A percentile compares a stretch with the other conserved stretches of the same genome.
Conservation (phyloP, 768 basidiomycete species). For the Neoboletus brunneissimus region DNA sequence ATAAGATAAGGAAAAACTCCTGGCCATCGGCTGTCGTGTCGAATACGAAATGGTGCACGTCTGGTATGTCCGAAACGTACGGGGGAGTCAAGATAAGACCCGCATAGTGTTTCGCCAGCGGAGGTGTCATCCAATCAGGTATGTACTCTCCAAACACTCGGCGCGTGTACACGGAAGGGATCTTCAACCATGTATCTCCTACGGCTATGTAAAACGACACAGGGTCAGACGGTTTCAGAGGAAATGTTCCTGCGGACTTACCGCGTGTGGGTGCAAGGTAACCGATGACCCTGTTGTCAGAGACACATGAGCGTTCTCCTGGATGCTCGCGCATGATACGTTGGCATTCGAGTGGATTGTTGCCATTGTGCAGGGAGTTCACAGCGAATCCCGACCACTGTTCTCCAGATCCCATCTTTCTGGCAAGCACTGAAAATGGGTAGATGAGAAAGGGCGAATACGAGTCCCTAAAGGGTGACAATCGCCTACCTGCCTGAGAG, state of each 20-base stretch:
- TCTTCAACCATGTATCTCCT: conserved; percentile 37
- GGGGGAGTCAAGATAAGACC: conserved; percentile 44
- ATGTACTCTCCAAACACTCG: conserved; percentile 26
- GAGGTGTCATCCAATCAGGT: conserved; percentile 25
- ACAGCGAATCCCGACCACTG: conserved; percentile 23
- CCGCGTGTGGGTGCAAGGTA: conserved; percentile 40
- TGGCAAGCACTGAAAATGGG: conserved; percentile 20
- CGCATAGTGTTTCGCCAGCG: conserved; percentile 23
- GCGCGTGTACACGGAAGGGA: conserved; percentile 34
- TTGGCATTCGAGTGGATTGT: conserved; percentile 26
- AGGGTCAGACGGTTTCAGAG: conserved; percentile 15
- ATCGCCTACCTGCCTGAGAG: conserved; percentile 32
- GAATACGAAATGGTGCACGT: conserved; percentile 38
- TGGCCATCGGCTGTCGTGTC: conserved; percentile 11
- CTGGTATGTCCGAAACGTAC: conserved; percentile 42
- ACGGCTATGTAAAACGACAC: conserved; percentile 23
- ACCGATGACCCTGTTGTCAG: conserved; percentile 35
- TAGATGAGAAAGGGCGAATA: conserved; percentile 1
- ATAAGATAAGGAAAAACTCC: conserved; percentile 39
- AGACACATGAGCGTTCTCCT: conserved; percentile 30
- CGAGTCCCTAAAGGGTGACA: not conserved
- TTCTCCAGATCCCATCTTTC: conserved; percentile 14
- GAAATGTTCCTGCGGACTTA: conserved; percentile 12
- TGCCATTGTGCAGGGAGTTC: conserved; percentile 32
- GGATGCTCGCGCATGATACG: conserved; percentile 32